Evolutionary conservation across 192 early-diverging fungal genomes (phyloP), one percentile per base, ranked within the genome.

Genomic region (Gryganskiella cystojenkinii): DNA sequence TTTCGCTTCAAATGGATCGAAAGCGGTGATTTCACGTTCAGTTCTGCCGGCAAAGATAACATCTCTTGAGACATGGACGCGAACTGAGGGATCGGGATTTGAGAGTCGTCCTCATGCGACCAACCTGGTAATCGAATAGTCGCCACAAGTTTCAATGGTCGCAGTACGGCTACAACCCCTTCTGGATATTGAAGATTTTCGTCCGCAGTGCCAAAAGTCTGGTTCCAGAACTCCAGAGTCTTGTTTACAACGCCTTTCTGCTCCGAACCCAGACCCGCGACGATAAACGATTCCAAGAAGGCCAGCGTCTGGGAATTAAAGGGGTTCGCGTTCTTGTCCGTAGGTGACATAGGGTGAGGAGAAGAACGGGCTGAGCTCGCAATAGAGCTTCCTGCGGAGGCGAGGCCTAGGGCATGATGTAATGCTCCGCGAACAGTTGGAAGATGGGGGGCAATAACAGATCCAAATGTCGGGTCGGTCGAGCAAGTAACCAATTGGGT

Each of bases 221-320:
- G 25, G 28, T 71, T 71, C 70, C 70, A 71, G 25, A 71, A 71
- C 37, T 71, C 70, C 15, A 71, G 53, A 5, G 70, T 71, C 34
- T 56, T 43, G 51, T 71, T 71, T 15, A 71, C 70, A 15, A 71
- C 34, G 0, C 31, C 10, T 46, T 71, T 63, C 7, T 37, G 20
- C 22, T 50, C 61, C 15, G 70, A 71, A 20, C 55, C 62, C 33
- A 71, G 70, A 7, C 50, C 70, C 0, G 58, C 70, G 34, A 64
- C 35, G 1, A 71, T 43, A 37, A 71, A 8, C 10, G 55, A 58
- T 3, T 58, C 20, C 25, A 71, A 28, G 19, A 49, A 31, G 1
- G 31, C 25, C 2, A 71, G 55, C 4, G 33, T 35, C 51, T 71
- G 42, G 10, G 70, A 64, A 15, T 63, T 52, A 25, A 52, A 71